Base-by-base conservation (phyloP, 2,329 filamentous ascomycete species). In the Fusarium subtropicale region DNA sequence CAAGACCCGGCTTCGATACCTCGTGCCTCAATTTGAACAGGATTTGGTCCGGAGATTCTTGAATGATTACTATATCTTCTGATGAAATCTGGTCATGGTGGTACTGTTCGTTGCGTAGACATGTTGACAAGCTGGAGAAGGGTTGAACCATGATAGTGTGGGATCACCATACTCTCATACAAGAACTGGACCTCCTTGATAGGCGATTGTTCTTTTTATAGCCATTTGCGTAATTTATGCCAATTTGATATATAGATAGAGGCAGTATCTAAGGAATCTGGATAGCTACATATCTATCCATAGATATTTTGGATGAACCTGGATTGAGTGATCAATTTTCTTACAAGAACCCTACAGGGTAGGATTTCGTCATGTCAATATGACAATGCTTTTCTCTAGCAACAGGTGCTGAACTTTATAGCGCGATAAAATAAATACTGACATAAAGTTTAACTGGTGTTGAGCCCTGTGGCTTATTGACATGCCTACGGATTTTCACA, bases 1-100 rank as follows among this genome's bases (percentile, higher is more conserved):
- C 34, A 51, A 64, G 51, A 36, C 36, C 51, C 50, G 44, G 41
- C 46, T 68, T 44, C 52, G 30, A 47, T 56, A 39, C 44, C 58
- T 61, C 50, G 36, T 63, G 57, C 33, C 47, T 46, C n/a, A 10
- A 38, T 12, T 30, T 41, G 39, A 63, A 33, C 26, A 55, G 33
- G 15, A 36, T 39, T 42, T 30, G 18, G 57, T 16, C 54, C 46
- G 53, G 63, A 60, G 62, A 70, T 51, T 30, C 38, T 28, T 46
- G 52, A 33, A 59, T 16, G 31, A 61, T 66, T 31, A 41, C 36
- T 38, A 55, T 52, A 41, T 59, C 5, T 38, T 34, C 15, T 42
- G 54, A 22, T 20, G 24, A 46, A 24, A 44, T 52, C 42, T 60
- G 28, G 44, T 39, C 28, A 56, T 44, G 45, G 38, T 57, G 53